A percentile compares a stretch with the other conserved stretches of the same genome.
Conservation (phyloP, 768 basidiomycete species). For the Lanmaoa rubissima region DNA sequence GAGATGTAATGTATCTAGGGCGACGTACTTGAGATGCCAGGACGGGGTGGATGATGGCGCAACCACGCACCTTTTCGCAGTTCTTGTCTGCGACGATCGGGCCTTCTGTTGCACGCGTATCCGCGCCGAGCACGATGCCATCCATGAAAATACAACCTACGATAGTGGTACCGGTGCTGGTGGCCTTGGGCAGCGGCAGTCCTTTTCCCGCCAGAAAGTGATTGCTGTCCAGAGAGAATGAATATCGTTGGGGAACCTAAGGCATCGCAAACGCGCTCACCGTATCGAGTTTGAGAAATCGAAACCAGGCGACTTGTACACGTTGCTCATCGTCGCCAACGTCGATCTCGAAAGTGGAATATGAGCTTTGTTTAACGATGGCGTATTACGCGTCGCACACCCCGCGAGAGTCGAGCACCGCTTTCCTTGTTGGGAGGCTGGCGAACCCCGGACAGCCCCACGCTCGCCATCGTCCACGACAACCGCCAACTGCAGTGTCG, state of each 20-base stretch:
- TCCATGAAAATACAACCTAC: slow-evolving; percentile 93
- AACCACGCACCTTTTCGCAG: slow-evolving; percentile 86
- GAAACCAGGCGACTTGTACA: slow-evolving; percentile 60
- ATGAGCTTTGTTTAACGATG: not conserved
- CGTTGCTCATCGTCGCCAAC: slow-evolving; percentile 39
- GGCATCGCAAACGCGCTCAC: slow-evolving; percentile 36
- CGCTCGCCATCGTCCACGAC: not conserved
- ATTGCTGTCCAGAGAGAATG: slow-evolving; percentile 47
- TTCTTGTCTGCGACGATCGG: slow-evolving; percentile 98
- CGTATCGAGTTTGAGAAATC: slow-evolving; percentile 75
- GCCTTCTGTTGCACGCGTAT: slow-evolving; percentile 94
- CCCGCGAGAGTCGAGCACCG: slow-evolving; percentile 11
- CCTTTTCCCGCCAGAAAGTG: slow-evolving; percentile 70
- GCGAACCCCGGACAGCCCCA: slow-evolving; percentile 13
- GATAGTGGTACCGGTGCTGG: slow-evolving; percentile 96
- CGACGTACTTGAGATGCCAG: not conserved
- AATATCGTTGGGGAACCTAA: not conserved
- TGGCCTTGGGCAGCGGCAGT: slow-evolving; percentile 74
- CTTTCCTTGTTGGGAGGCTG: slow-evolving; percentile 1
- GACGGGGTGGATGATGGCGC: not conserved
- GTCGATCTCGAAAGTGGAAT: not conserved
- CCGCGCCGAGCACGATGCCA: slow-evolving; percentile 93
- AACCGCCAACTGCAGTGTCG: slow-evolving; percentile 1
- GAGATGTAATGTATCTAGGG: slow-evolving; percentile 94
- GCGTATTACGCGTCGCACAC: slow-evolving; percentile 30